Evolutionary conservation across 2,329 filamentous ascomycete species (phyloP), one percentile per base, ranked within the genome.

Genomic region (Cladophialophora chaetospira): DNA sequence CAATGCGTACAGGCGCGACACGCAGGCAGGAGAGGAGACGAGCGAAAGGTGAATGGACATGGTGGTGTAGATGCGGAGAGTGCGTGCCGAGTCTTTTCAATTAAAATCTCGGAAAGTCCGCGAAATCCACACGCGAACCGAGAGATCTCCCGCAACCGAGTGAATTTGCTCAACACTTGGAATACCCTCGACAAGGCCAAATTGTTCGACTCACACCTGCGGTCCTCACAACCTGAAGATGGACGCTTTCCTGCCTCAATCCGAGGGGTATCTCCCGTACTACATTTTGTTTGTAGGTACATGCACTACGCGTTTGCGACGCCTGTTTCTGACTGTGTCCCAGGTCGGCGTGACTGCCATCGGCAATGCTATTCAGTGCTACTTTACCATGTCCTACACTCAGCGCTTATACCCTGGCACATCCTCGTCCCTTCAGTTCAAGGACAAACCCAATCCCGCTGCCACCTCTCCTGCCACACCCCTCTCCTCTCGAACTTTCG

Each of bases 301-400:
- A 49, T 67, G 11, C 63, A 67, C 28, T 56, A 62, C 53, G 35
- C 72, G 70, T 52, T 64, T 76, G 72, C 73, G 28, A 69, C 52
- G 84, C 84, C 33, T 69, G 82, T 5, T 75, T 26, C 85, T 85
- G 13, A 59, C 35, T 33, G 21, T 4, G 21, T 31, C 46, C 23
- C 63, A 97, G 93, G 82, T 96, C 70, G 91, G 91, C 55, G 70
- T 91, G 55, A 82, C 95, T 55, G 91, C 93, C 26, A 80, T 94
- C 57, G 87, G 84, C 68, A 99, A 99, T 79, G 88, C 86, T 31
- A 71, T 95, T 44, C 92, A 97, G 78, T 85, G 89, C 70, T 95
- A 96, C 75, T 68, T 78, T 31, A 95, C 91, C 15, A 81, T 92
- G 3, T 80, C 86, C 72, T 95, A 89, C 76, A 91, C 91, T 5